Evolutionary conservation across 2,329 filamentous ascomycete genomes (phyloP).

Genomic region (Aphanoascus verrucosus): DNA sequence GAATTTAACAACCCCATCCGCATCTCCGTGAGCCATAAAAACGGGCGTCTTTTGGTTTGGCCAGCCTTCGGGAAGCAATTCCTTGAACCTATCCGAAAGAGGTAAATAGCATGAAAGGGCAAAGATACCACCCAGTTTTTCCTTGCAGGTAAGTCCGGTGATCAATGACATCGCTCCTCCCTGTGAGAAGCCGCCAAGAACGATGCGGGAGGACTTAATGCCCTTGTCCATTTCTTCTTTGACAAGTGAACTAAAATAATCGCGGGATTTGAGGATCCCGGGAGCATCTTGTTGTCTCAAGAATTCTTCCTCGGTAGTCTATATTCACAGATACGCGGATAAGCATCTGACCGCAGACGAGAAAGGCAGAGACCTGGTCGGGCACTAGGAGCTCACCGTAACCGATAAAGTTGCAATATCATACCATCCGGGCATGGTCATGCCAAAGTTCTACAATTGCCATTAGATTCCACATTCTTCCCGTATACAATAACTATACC

Average conservation of each 20-base stretch:
- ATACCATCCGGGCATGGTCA: conserved; percentile 63
- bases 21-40: conserved; percentile 79
- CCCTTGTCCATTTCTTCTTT: conserved; percentile 68
- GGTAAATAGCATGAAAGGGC: conserved; percentile 74
- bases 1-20: conserved; percentile 61
- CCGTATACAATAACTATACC: background rate
- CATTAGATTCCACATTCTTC: background rate
- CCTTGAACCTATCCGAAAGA: conserved; percentile 54
- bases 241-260: conserved; percentile 70
- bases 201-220: conserved; percentile 70
- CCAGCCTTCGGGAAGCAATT: conserved; percentile 43
- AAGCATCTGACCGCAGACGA: background rate
- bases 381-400: conserved; percentile 25
- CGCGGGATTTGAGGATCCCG: conserved; percentile 62
- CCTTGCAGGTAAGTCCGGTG: conserved; percentile 60
- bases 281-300: conserved; percentile 43
- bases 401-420: conserved; percentile 39
- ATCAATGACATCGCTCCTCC: conserved; percentile 82
- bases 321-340: background rate
- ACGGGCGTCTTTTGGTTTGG: conserved; percentile 68
- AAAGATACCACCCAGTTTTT: conserved; percentile 78
- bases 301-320: conserved; percentile 36
- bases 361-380: background rate
- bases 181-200: conserved; percentile 58
- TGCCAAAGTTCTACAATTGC: conserved; percentile 54